Evolutionary conservation across 2,329 filamentous ascomycete species (phyloP), one percentile per base, ranked within the genome.

Genomic region (Celoporthe dispersa): DNA sequence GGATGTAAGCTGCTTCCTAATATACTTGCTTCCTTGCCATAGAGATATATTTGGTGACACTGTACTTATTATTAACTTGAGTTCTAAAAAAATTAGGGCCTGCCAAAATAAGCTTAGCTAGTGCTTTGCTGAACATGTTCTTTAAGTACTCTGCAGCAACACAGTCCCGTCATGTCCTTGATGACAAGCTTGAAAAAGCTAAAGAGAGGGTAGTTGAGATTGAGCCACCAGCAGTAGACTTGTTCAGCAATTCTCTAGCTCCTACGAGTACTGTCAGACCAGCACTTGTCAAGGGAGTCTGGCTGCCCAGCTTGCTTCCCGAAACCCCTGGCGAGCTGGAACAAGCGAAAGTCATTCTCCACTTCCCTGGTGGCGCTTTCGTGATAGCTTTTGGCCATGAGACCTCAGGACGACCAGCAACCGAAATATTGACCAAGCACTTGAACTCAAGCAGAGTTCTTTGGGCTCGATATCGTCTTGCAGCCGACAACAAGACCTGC

Each of bases 331-430:
- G 9, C 22, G 55, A 53, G 6, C 62, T 72, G 0, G n/a, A 48
- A 1, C 48, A 66, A 0, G 68, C 71, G 48, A 75, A 73, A 33
- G 71, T 75, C 2, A 67, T 73, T 1, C 63, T 75, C 4, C 70
- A 75, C 63, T 70, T 74, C 33, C 73, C 74, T 6, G 73, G 73
- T 28, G 73, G 75, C 25, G 73, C 66, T 0, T 75, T 75, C 53
- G 74, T 75, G 19, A 64, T 74, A 1, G 72, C 67, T 1, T 75
- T 65, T 19, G 73, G 68, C 2, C 64, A 64, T n/a, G 69, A 74
- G 22, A 44, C 48, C 3, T 55, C 48, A 3, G 72, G 70, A 14
- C 61, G 55, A 12, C 33, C 39, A 7, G 53, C 72, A 33, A 67
- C 72, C 5, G 61, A 48, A 3, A 37, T 66, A 33, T 66, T 73